Percentiles rank a stretch among this genome's conserved stretches.
Evolutionary conservation across 2,329 filamentous ascomycete species (phyloP).

Genomic region (Ilyonectria sp.): DNA sequence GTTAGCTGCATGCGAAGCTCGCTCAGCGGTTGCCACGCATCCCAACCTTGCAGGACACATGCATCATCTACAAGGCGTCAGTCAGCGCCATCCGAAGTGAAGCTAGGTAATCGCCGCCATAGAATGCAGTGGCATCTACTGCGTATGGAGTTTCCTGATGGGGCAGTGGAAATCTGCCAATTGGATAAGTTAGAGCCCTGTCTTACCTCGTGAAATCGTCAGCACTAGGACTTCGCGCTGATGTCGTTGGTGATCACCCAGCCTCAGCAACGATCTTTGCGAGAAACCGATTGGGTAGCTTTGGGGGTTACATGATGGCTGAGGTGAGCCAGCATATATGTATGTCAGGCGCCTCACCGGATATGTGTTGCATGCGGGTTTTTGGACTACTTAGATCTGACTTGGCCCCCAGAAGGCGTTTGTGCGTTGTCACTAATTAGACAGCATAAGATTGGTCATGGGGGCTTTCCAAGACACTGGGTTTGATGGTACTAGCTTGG

Average conservation of each 20-base stretch:
- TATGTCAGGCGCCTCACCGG: neutral
- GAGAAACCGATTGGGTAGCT: slow-evolving; percentile 11
- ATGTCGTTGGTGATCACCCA: slow-evolving; percentile 10
- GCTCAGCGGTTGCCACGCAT: neutral
- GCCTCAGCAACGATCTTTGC: too few relatives aligned
- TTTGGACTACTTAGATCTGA: neutral
- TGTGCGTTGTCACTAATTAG: neutral
- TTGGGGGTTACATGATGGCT: slow-evolving; percentile 10
- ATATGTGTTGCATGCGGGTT: neutral
- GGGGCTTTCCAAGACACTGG: neutral
- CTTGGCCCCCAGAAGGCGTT: neutral
- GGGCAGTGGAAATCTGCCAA: neutral
- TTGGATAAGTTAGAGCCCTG: neutral
- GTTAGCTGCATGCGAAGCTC: neutral
- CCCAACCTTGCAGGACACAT: slow-evolving; percentile 8
- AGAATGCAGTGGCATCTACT: neutral
- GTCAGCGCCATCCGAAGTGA: neutral
- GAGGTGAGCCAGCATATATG: slow-evolving; percentile 19
- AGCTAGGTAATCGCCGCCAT: too few relatives aligned
- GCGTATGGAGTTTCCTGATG: neutral
- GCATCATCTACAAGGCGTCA: slow-evolving; percentile 3
- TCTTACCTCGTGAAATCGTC: slow-evolving; percentile 7
- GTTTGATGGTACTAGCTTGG: neutral
- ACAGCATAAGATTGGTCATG: neutral
- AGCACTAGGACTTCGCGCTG: slow-evolving; percentile 18